A percentile compares a stretch with the other conserved stretches of the same genome.
Evolutionary conservation across 169 alveolate species (phyloP).

Genomic region (Babesia bigemina): DNA sequence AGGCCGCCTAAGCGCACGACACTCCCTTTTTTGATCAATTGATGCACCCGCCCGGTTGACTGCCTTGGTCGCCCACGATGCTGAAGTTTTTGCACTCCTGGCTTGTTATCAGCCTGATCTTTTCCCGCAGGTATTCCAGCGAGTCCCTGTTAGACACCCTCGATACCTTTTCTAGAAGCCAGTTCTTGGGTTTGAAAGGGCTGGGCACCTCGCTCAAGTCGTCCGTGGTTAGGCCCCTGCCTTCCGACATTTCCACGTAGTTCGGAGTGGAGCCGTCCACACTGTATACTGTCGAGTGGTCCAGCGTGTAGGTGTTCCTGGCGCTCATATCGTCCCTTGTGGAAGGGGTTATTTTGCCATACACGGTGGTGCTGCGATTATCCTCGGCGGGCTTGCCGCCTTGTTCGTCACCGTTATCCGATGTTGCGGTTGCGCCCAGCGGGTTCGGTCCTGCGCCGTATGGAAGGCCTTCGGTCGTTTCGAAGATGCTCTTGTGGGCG

Average conservation of each 20-base stretch:
- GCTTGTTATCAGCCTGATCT: slow-evolving; percentile 44
- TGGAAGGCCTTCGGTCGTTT: background rate
- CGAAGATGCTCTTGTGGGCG: background rate
- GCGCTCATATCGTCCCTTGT: slow-evolving; percentile 3
- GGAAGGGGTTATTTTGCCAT: background rate
- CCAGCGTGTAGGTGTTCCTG: slow-evolving; percentile 13
- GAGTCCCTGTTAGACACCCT: slow-evolving; percentile 62
- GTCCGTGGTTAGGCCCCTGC: slow-evolving; percentile 16
- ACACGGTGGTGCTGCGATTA: background rate
- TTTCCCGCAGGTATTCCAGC: slow-evolving; percentile 55
- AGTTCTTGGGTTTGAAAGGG: slow-evolving; percentile 25
- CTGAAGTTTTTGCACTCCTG: slow-evolving; percentile 5
- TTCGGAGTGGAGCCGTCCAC: slow-evolving; percentile 31
- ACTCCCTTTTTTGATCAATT: no score
- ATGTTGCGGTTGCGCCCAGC: no score
- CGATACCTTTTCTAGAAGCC: slow-evolving; percentile 60
- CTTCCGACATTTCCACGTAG: background rate
- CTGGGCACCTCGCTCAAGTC: background rate
- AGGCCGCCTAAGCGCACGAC: no score
- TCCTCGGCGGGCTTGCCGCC: background rate
- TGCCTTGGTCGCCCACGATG: background rate
- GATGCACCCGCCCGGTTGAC: no score
- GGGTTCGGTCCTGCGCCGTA: no score
- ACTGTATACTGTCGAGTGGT: slow-evolving; percentile 30
- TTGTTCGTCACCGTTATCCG: background rate